These are phyloP conservation scores for Vigna radiata DNA, from an alignment of 306 rosid species.

Conservation along the genomic window DNA sequence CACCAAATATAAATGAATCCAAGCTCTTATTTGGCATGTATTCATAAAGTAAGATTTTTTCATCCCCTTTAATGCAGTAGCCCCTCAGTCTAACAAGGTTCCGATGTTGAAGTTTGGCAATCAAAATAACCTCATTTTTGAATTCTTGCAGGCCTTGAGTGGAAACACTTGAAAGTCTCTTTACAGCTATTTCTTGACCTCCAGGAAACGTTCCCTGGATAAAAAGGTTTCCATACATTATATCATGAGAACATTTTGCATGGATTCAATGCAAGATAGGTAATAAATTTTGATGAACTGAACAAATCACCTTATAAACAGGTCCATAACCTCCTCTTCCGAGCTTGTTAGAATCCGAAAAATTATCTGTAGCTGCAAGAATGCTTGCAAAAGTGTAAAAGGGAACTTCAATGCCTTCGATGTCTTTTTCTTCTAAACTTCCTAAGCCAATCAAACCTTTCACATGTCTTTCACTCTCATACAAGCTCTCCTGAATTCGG, in stretches of 20 bases:
- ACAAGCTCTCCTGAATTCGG: slow-evolving; percentile 8
- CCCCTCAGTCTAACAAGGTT: slow-evolving; percentile 62
- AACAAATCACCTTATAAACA: slow-evolving; percentile 55
- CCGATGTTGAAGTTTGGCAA: slow-evolving; percentile 60
- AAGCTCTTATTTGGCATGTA: slow-evolving; percentile 61
- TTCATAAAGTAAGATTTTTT: slow-evolving; percentile 61
- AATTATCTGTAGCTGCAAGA: slow-evolving; percentile 52
- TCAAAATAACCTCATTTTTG: slow-evolving; percentile 52
- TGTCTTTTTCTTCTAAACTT: slow-evolving; percentile 47
- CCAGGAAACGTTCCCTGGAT: slow-evolving; percentile 49
- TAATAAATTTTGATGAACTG: background rate
- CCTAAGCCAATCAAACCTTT: slow-evolving; percentile 42
- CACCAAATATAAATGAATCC: slow-evolving; percentile 61
- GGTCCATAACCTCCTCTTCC: slow-evolving; percentile 74
- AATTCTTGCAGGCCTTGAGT: slow-evolving; percentile 62
- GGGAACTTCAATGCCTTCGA: slow-evolving; percentile 51
- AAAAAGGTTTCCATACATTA: background rate
- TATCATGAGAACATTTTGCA: background rate
- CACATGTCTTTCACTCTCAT: slow-evolving; percentile 39
- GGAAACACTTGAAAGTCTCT: slow-evolving; percentile 58
- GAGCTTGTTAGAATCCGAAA: slow-evolving; percentile 59
- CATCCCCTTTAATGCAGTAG: slow-evolving; percentile 50
- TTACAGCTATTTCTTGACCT: slow-evolving; percentile 53
- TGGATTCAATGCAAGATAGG: no score
- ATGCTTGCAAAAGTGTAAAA: slow-evolving; percentile 45